Evolutionary conservation across 306 rosid genomes (phyloP).

Genomic region (Vigna mungo): DNA sequence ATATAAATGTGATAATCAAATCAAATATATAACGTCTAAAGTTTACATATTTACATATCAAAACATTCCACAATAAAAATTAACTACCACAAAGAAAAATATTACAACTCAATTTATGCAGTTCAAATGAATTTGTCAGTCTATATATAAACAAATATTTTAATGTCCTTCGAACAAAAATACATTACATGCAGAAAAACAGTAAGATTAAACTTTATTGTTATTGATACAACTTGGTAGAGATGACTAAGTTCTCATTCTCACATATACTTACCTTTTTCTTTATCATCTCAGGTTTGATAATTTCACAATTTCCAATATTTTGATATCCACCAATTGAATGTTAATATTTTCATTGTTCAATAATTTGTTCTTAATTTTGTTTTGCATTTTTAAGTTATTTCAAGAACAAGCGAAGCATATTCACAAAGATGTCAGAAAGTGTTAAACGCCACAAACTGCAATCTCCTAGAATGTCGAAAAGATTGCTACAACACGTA

Average conservation of each 20-base stretch:
- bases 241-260: neutral
- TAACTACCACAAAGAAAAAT: too few species aligned
- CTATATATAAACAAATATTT: neutral
- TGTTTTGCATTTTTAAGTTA: neutral
- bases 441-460: neutral
- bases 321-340: too few species aligned
- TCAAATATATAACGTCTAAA: too few species aligned
- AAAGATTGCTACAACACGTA: neutral
- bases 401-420: neutral
- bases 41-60: too few species aligned
- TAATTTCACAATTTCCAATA: too few species aligned
- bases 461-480: neutral
- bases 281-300: neutral
- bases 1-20: too few species aligned
- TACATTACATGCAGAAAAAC: too few species aligned
- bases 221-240: neutral
- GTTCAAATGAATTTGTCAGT: neutral
- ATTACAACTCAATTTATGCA: too few species aligned
- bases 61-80: too few species aligned
- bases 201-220: neutral
- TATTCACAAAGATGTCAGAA: neutral
- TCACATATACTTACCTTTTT: neutral
- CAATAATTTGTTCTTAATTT: too few species aligned
- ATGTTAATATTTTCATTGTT: neutral
- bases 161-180: neutral